Percentiles rank a stretch among this genome's conserved stretches.
Conservation (phyloP, 176 grass and related monocot genomes). For the Alloteropsis semialata region DNA sequence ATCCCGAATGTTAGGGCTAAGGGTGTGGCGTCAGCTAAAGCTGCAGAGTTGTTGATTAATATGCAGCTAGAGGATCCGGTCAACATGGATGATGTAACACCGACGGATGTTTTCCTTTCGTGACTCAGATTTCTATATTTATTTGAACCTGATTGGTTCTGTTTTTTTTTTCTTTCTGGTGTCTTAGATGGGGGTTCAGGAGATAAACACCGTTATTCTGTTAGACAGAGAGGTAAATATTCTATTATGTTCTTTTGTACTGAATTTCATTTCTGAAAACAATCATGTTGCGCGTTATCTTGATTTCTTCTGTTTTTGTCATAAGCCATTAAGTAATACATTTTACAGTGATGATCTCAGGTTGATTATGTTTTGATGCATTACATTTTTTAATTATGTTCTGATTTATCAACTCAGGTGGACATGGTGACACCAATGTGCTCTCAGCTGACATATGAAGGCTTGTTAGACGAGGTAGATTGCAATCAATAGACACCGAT, state of each 20-base stretch:
- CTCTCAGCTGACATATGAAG: constrained; percentile 95
- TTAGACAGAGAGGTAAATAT: constrained; percentile 80
- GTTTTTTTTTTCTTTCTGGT: constrained; percentile 15
- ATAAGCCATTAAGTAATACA: not conserved
- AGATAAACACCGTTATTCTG: constrained; percentile 93
- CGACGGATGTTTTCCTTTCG: constrained; percentile 14
- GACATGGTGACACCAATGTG: constrained; percentile 99
- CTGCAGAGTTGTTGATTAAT: constrained; percentile 76
- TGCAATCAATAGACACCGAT: not conserved
- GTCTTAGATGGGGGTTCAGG: constrained; percentile 68
- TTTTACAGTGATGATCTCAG: not conserved
- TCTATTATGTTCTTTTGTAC: constrained; percentile 9
- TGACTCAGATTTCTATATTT: constrained; percentile 8
- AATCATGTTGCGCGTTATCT: not conserved
- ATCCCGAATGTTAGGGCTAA: constrained; percentile 91
- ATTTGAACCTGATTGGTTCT: not conserved
- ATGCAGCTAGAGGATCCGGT: constrained; percentile 92
- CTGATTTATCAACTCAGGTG: constrained; percentile 55
- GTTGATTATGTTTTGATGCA: not conserved
- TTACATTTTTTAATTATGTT: constrained; percentile 16
- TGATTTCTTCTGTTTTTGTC: not conserved
- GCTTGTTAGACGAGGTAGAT: constrained; percentile 86
- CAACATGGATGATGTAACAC: constrained; percentile 76
- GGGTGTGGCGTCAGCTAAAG: constrained; percentile 83
- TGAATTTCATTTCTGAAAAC: not conserved